A percentile compares a stretch with the other conserved stretches of the same genome.
phyloP scores from a whole-genome alignment of 441 rosid species.

The Isatis lusitanica region DNA sequence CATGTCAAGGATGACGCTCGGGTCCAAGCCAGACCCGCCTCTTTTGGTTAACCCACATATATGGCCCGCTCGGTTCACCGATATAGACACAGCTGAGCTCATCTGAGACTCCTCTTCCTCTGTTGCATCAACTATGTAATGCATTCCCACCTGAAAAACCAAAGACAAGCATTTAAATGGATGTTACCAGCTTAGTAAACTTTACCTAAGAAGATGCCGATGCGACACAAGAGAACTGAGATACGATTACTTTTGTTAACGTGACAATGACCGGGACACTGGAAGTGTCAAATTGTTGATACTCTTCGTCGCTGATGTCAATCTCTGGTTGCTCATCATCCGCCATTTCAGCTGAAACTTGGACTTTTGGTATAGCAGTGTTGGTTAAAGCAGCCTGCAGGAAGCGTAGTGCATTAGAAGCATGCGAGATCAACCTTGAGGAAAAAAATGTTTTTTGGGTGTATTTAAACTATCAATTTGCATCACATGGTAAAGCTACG shows the following conservation, averaged over 20 bases:
- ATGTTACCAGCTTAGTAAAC: neutral
- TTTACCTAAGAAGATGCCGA: neutral
- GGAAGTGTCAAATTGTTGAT: slow-evolving; percentile 76
- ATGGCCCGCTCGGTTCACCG: slow-evolving; percentile 65
- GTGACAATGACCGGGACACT: slow-evolving; percentile 71
- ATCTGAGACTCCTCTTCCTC: slow-evolving; percentile 90
- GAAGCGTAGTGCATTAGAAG: neutral
- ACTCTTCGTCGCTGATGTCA: slow-evolving; percentile 88
- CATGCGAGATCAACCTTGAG: neutral
- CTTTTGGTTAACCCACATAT: slow-evolving; percentile 76
- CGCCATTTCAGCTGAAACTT: slow-evolving; percentile 51
- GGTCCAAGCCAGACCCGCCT: slow-evolving; percentile 81
- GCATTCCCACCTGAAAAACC: slow-evolving; percentile 59
- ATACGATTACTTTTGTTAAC: slow-evolving; percentile 57
- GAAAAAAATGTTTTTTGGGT: neutral
- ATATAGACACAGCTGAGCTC: slow-evolving; percentile 83
- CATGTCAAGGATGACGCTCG: slow-evolving; percentile 80
- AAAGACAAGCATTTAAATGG: neutral
- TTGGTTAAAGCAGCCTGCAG: slow-evolving; percentile 86
- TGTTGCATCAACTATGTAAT: slow-evolving; percentile 84
- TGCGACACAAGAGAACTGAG: slow-evolving; percentile 4
- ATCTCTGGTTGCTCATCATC: slow-evolving; percentile 79
- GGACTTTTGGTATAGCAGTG: slow-evolving; percentile 78
- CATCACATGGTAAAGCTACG: neutral
- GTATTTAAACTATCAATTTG: neutral